Conservation (phyloP, 768 basidiomycete genomes). For the Dioszegia crocea region DNA sequence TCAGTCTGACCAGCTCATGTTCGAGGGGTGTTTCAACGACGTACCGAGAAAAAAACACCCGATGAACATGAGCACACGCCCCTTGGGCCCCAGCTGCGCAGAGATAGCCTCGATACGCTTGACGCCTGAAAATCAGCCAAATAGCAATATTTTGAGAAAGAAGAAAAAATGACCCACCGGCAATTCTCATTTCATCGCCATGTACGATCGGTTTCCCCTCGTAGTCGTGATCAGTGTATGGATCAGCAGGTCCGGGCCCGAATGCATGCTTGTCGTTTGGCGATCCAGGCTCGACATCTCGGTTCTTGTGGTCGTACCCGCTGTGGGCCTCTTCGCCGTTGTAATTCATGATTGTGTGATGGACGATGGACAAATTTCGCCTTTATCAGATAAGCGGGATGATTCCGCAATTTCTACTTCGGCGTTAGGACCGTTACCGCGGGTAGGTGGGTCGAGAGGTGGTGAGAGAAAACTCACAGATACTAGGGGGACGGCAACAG, state of each 20-base stretch:
- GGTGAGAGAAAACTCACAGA: too few species aligned
- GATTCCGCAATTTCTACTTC: too few species aligned
- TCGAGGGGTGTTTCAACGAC: too few species aligned
- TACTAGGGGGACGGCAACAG: too few species aligned
- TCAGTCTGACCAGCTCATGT: too few species aligned
- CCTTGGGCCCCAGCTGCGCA: constrained; percentile 24
- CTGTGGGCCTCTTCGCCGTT: too few species aligned
- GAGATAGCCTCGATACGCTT: constrained; percentile 43
- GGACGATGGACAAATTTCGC: too few species aligned
- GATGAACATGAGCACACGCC: constrained; percentile 35
- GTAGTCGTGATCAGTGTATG: background rate
- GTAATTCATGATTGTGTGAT: too few species aligned
- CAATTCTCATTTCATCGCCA: constrained; percentile 1
- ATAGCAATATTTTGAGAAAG: background rate
- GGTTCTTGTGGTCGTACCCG: background rate
- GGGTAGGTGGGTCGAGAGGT: too few species aligned
- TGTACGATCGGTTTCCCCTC: background rate
- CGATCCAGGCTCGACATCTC: background rate
- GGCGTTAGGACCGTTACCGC: too few species aligned
- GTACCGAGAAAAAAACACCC: constrained; percentile 36
- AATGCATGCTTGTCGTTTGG: background rate
- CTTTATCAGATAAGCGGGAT: too few species aligned
- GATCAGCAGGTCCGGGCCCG: background rate
- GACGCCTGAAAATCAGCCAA: constrained; percentile 28
- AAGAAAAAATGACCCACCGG: background rate